Evolutionary conservation across 148 eudicot species (phyloP).

Genomic region (Rheum nobile): DNA sequence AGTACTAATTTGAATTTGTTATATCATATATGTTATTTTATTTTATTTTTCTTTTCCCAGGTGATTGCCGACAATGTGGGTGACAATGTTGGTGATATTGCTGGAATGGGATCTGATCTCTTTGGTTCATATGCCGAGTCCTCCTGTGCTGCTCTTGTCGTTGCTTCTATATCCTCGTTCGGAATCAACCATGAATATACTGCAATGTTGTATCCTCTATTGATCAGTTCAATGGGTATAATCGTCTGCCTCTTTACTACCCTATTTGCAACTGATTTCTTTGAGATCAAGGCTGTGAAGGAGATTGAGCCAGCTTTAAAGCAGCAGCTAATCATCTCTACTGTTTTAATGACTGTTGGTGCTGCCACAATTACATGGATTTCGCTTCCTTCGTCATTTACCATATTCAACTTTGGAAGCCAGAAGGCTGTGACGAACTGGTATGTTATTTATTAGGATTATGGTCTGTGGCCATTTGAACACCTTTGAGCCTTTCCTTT

Average conservation of each 20-base stretch:
- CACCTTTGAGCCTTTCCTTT: neutral
- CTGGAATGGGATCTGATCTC: slow-evolving; percentile 96
- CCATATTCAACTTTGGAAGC: slow-evolving; percentile 69
- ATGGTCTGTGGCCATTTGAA: neutral
- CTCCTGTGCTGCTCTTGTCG: slow-evolving; percentile 92
- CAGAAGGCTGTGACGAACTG: slow-evolving; percentile 83
- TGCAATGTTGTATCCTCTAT: slow-evolving; percentile 66
- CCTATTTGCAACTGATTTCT: slow-evolving; percentile 84
- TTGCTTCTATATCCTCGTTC: slow-evolving; percentile 85
- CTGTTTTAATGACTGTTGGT: slow-evolving; percentile 70
- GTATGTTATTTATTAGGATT: slow-evolving; percentile 19
- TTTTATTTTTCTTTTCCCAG: slow-evolving; percentile 20
- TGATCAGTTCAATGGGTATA: slow-evolving; percentile 71
- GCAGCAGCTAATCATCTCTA: slow-evolving; percentile 77
- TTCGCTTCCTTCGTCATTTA: slow-evolving; percentile 70
- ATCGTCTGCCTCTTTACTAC: slow-evolving; percentile 81
- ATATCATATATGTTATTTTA: neutral
- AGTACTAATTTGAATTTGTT: neutral
- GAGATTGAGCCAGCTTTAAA: slow-evolving; percentile 82
- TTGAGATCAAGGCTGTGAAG: slow-evolving; percentile 73
- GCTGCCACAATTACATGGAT: slow-evolving; percentile 52
- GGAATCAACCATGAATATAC: slow-evolving; percentile 73
- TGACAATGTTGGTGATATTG: slow-evolving; percentile 96
- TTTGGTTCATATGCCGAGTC: slow-evolving; percentile 95
- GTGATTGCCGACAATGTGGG: slow-evolving; percentile 98